Conservation (phyloP, 2,329 filamentous ascomycete genomes). For the Cladosporium halotolerans region DNA sequence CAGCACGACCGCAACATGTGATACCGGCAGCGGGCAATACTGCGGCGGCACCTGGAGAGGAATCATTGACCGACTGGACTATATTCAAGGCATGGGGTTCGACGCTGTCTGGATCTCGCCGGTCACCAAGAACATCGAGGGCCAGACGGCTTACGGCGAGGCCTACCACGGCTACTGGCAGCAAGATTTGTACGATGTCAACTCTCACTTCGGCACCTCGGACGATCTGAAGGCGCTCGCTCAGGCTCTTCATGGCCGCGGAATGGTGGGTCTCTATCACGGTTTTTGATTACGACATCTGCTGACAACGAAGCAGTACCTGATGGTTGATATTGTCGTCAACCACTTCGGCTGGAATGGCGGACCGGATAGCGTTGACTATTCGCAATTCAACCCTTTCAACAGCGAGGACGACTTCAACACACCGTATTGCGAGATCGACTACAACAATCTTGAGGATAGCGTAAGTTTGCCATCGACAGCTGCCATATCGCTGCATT, state of each 20-base stretch:
- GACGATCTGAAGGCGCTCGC: conserved; percentile 32
- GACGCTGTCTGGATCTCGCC: conserved; percentile 47
- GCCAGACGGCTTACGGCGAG: conserved; percentile 31
- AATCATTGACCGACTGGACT: conserved; percentile 54
- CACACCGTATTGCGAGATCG: conserved; percentile 47
- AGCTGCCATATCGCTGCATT: background rate
- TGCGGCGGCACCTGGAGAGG: conserved; percentile 58
- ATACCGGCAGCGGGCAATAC: conserved; percentile 37
- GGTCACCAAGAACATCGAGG: conserved; percentile 42
- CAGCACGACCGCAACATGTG: conserved; percentile 34
- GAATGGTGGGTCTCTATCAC: conserved; percentile 26
- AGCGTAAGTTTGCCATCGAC: conserved; percentile 14
- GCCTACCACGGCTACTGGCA: conserved; percentile 55
- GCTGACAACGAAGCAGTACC: conserved; percentile 24
- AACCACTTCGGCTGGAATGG: conserved; percentile 34
- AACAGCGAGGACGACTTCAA: conserved; percentile 42
- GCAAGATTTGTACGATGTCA: conserved; percentile 40
- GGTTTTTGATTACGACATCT: background rate
- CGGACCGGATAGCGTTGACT: conserved; percentile 24
- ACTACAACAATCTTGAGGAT: conserved; percentile 44
- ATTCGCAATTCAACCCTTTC: conserved; percentile 35
- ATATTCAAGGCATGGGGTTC: conserved; percentile 48
- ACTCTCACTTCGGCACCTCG: conserved; percentile 32
- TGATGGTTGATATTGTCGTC: conserved; percentile 35
- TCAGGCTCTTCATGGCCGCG: conserved; percentile 30